Conservation (phyloP, 2,329 filamentous ascomycete genomes). For the Colletotrichum musicola region DNA sequence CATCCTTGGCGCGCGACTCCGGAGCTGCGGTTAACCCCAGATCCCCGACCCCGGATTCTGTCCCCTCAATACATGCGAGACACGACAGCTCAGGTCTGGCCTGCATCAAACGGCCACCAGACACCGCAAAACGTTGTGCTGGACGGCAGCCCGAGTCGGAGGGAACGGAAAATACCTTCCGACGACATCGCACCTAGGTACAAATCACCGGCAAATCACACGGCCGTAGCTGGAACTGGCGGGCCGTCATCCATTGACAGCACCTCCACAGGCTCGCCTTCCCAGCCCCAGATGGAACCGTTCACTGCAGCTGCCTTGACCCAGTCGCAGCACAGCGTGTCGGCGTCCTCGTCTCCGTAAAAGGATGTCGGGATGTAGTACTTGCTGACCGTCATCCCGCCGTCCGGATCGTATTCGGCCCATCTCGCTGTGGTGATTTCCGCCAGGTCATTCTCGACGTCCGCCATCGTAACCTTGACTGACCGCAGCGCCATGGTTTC, state of each 20-base stretch:
- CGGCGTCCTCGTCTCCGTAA: slow-evolving; percentile 52
- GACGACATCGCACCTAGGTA: too few relatives aligned
- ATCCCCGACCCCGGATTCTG: not conserved
- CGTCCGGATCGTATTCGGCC: slow-evolving; percentile 51
- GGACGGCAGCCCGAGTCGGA: too few relatives aligned
- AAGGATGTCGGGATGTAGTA: slow-evolving; percentile 55
- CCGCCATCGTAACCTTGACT: slow-evolving; percentile 41
- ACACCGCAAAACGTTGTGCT: not conserved
- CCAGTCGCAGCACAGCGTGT: slow-evolving; percentile 55
- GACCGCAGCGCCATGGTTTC: slow-evolving; percentile 44
- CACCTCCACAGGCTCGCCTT: slow-evolving; percentile 36
- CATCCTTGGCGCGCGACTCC: not conserved
- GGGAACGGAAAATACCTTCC: too few relatives aligned
- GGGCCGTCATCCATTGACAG: not conserved
- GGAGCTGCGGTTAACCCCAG: not conserved
- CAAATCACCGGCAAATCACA: too few relatives aligned
- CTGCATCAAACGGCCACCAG: not conserved
- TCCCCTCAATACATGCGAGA: slow-evolving; percentile 1
- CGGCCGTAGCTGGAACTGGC: not conserved
- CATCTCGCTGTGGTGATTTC: slow-evolving; percentile 46
- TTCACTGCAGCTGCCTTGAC: slow-evolving; percentile 55
- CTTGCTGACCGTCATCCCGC: slow-evolving; percentile 53
- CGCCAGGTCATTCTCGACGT: slow-evolving; percentile 38
- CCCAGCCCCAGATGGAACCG: slow-evolving; percentile 55
- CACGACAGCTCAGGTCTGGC: not conserved